Percentiles rank a stretch among this genome's conserved stretches.
Evolutionary conservation across 495 filamentous ascomycete species (phyloP).

Genomic region (Penicillium mononematosum): DNA sequence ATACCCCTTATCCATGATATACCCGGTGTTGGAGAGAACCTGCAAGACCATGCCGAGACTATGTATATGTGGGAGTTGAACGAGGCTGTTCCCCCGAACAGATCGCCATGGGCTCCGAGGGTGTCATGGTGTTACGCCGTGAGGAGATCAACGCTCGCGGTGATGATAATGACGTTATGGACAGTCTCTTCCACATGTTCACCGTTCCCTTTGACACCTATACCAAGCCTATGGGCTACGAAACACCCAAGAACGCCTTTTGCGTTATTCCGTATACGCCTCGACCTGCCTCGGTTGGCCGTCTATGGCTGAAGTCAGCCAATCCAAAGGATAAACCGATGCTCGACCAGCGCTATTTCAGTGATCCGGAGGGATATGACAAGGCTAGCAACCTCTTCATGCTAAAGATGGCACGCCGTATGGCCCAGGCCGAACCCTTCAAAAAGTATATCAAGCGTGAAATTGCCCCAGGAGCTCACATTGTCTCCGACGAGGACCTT

Average conservation of each 20-base stretch:
- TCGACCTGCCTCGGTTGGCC: conserved; percentile 67
- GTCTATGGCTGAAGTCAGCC: conserved; percentile 66
- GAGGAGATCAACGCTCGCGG: conserved; percentile 63
- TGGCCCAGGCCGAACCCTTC: conserved; percentile 67
- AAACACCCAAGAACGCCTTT: conserved; percentile 71
- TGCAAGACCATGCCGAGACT: conserved; percentile 72
- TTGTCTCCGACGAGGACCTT: conserved; percentile 68
- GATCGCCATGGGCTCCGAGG: conserved; percentile 83
- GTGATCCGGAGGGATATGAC: conserved; percentile 78
- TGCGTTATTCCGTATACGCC: conserved; percentile 92
- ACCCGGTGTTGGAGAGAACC: conserved; percentile 75
- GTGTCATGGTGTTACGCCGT: conserved; percentile 77
- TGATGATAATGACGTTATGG: conserved; percentile 53
- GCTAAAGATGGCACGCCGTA: conserved; percentile 65
- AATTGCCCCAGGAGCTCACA: conserved; percentile 69
- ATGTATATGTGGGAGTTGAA: conserved; percentile 86
- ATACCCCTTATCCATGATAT: conserved; percentile 71
- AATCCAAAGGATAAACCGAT: conserved; percentile 76
- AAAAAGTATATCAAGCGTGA: conserved; percentile 75
- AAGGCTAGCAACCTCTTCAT: conserved; percentile 75
- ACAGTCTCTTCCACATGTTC: conserved; percentile 20
- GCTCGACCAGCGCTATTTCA: conserved; percentile 86
- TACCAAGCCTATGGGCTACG: conserved; percentile 68
- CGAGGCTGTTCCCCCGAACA: conserved; percentile 71
- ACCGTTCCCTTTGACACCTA: conserved; percentile 79